phyloP scores from a whole-genome alignment of 257 asterid genomes.

The Agastache rugosa region DNA sequence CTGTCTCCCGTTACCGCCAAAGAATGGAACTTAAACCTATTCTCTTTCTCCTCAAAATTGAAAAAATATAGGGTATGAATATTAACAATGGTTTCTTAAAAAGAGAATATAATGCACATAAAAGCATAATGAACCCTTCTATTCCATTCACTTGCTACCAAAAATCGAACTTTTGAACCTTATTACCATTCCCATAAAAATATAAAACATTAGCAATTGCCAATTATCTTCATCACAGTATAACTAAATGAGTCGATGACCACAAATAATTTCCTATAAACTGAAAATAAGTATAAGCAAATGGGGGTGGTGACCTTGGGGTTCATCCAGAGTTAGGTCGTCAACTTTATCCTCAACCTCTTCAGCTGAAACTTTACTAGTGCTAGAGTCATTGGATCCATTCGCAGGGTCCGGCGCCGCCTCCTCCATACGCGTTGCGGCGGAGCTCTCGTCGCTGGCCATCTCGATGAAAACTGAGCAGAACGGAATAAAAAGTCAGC shows the following conservation, averaged over 20 bases:
- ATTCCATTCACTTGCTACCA: constrained; percentile 7
- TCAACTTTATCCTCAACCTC: constrained; percentile 63
- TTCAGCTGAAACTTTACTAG: constrained; percentile 40
- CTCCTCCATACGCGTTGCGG: constrained; percentile 39
- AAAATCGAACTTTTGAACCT: not conserved
- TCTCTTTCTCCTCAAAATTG: constrained; percentile 4
- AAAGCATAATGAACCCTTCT: not conserved
- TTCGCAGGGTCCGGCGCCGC: constrained; percentile 45
- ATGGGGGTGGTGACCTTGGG: constrained; percentile 51
- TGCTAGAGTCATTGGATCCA: constrained; percentile 40
- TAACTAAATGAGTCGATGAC: not conserved
- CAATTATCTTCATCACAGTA: constrained; percentile 4
- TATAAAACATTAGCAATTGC: not conserved
- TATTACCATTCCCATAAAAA: not conserved
- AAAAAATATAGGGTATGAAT: not conserved
- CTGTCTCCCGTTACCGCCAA: constrained; percentile 9
- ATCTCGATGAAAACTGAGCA: constrained; percentile 44
- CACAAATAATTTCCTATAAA: not conserved
- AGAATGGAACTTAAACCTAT: not conserved
- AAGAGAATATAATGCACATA: not conserved
- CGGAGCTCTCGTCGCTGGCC: constrained; percentile 38
- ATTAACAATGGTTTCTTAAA: not conserved
- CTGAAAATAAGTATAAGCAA: not conserved
- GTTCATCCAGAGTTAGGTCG: constrained; percentile 58
- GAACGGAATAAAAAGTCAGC: constrained; percentile 10